Evolutionary conservation across 139 green algal species (phyloP).

Genomic region (Pseudopediastrum boryanum): DNA sequence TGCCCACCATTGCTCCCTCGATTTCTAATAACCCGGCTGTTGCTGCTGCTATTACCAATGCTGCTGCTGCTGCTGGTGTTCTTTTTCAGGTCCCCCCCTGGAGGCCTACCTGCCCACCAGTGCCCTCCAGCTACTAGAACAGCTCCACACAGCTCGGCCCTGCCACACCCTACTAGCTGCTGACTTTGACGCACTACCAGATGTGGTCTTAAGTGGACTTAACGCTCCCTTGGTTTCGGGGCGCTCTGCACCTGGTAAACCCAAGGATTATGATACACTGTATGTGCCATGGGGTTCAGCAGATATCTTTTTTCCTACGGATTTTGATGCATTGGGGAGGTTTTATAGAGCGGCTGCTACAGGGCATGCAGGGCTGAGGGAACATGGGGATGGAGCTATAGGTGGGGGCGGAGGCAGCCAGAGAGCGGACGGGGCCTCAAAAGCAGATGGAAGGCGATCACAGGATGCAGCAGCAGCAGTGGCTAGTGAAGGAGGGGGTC

Average conservation of each 20-base stretch:
- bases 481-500: neutral
- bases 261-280: slow-evolving; percentile 52
- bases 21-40: neutral
- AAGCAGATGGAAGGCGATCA: neutral
- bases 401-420: neutral
- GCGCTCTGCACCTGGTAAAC: slow-evolving; percentile 13
- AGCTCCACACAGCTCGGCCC: slow-evolving; percentile 67
- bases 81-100: too few relatives aligned
- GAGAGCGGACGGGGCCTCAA: neutral
- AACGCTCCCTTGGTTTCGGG: slow-evolving; percentile 85
- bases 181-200: slow-evolving; percentile 88
- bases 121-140: slow-evolving; percentile 70
- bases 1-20: neutral
- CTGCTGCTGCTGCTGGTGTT: neutral
- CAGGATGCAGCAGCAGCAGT: neutral
- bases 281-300: slow-evolving; percentile 59
- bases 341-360: slow-evolving; percentile 58
- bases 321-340: slow-evolving; percentile 73
- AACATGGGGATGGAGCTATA: neutral
- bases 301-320: slow-evolving; percentile 94
- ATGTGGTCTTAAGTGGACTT: slow-evolving; percentile 68
- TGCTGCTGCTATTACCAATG: too few relatives aligned
- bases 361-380: neutral
- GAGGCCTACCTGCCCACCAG: slow-evolving; percentile 73
- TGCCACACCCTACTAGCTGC: slow-evolving; percentile 76